Conservation (phyloP, 129 eudicot species). For the Escallonia herrerae region DNA sequence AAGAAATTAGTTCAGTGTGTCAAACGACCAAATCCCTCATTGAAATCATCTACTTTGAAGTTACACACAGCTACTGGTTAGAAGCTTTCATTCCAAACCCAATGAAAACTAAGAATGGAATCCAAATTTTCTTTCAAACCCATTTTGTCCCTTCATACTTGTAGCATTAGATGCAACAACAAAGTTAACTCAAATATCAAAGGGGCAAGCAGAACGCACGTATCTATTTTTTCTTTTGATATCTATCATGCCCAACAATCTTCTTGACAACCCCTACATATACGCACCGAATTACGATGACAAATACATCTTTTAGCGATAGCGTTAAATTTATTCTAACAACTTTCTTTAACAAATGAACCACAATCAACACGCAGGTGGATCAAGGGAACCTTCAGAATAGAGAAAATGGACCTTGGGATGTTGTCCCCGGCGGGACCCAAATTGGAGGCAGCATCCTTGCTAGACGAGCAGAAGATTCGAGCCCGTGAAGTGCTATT, state of each 20-base stretch:
- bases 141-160: too few species aligned
- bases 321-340: background rate
- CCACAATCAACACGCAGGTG: background rate
- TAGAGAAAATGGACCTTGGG: slow-evolving; percentile 30
- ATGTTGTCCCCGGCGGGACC: slow-evolving; percentile 30
- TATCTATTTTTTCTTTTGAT: background rate
- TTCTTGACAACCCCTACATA: background rate
- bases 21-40: too few species aligned
- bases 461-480: slow-evolving; percentile 25
- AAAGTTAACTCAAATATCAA: too few species aligned
- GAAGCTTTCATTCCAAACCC: too few species aligned
- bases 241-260: background rate
- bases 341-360: background rate
- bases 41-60: too few species aligned
- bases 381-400: background rate
- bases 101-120: too few species aligned
- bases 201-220: too few species aligned
- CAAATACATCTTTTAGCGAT: background rate
- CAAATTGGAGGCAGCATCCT: slow-evolving; percentile 26
- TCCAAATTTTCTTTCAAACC: too few species aligned
- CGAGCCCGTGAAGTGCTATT: slow-evolving; percentile 8
- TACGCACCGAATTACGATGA: background rate
- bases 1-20: too few species aligned
- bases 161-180: too few species aligned
- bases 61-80: too few species aligned